Evolutionary conservation across 805 yeast genomes (phyloP).

Genomic region (Blastobotrys chiropterorum): DNA sequence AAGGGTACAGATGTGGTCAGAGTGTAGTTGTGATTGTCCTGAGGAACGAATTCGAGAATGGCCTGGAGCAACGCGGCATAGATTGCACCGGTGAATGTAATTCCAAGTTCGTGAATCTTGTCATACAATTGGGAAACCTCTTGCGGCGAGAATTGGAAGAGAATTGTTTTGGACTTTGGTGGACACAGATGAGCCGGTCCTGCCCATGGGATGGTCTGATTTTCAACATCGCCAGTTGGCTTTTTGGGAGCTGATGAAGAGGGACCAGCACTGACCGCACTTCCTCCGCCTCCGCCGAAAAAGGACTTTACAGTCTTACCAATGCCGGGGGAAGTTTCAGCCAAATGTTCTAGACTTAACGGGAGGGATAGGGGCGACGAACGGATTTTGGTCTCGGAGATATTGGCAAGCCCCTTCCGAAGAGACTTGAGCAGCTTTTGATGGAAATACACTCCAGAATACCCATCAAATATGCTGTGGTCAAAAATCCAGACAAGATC

Average conservation of each 20-base stretch:
- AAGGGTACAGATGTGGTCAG: not conserved
- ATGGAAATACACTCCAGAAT: slow-evolving; percentile 20
- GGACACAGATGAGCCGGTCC: not conserved
- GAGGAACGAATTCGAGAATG: slow-evolving; percentile 1
- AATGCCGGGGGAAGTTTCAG: no score
- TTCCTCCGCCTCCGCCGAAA: no score
- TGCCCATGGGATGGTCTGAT: not conserved
- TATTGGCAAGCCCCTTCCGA: not conserved
- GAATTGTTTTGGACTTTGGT: not conserved
- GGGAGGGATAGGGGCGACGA: no score
- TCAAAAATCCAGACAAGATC: slow-evolving; percentile 19
- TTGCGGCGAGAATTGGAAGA: not conserved
- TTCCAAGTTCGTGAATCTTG: not conserved
- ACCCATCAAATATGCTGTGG: slow-evolving; percentile 22
- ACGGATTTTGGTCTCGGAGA: no score
- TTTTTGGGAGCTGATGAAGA: no score
- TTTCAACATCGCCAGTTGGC: no score
- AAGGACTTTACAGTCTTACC: no score
- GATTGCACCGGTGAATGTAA: slow-evolving; percentile 2
- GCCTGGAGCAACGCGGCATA: slow-evolving; percentile 9
- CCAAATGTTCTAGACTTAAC: no score
- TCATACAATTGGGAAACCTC: not conserved
- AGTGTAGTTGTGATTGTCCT: not conserved
- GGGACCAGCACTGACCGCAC: no score
- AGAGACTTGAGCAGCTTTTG: slow-evolving; percentile 2